Evolutionary conservation across 2,329 filamentous ascomycete genomes (phyloP).

Genomic region (Cytospora chrysosperma): DNA sequence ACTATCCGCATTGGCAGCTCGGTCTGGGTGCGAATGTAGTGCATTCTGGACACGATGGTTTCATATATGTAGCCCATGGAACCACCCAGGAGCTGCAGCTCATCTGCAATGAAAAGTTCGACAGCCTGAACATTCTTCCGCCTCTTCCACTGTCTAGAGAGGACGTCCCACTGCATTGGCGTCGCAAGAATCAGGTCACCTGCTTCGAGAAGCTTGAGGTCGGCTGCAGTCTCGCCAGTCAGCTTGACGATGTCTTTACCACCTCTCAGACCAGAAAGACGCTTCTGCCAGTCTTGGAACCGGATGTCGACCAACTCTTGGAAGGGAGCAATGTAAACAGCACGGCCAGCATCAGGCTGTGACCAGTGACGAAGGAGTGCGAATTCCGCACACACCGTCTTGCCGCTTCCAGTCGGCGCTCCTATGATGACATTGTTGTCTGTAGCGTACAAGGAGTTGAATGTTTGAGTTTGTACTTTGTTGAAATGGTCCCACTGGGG

Average conservation of each 20-base stretch:
- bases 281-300: constrained; percentile 80
- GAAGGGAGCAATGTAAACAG: constrained; percentile 92
- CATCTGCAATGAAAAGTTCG: constrained; percentile 89
- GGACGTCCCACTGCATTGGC: constrained; percentile 90
- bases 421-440: constrained; percentile 94
- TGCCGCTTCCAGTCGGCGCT: constrained; percentile 90
- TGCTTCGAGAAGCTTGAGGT: constrained; percentile 82
- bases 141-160: constrained; percentile 94
- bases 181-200: constrained; percentile 91
- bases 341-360: constrained; percentile 67
- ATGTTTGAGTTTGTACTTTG: constrained; percentile 95
- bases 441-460: constrained; percentile 86
- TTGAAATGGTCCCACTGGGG: constrained; percentile 87
- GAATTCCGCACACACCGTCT: constrained; percentile 96
- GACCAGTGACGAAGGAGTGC: constrained; percentile 87
- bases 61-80: constrained; percentile 88
- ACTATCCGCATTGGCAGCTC: constrained; percentile 84
- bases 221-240: constrained; percentile 86
- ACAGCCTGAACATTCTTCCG: constrained; percentile 93
- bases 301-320: constrained; percentile 87
- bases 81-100: constrained; percentile 89
- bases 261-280: constrained; percentile 69
- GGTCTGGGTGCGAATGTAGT: constrained; percentile 87
- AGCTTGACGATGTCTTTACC: constrained; percentile 92
- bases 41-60: constrained; percentile 95